A percentile compares a stretch with the other conserved stretches of the same genome.
Evolutionary conservation across 208 protist genomes (phyloP).

Genomic region (Leishmania turanica): DNA sequence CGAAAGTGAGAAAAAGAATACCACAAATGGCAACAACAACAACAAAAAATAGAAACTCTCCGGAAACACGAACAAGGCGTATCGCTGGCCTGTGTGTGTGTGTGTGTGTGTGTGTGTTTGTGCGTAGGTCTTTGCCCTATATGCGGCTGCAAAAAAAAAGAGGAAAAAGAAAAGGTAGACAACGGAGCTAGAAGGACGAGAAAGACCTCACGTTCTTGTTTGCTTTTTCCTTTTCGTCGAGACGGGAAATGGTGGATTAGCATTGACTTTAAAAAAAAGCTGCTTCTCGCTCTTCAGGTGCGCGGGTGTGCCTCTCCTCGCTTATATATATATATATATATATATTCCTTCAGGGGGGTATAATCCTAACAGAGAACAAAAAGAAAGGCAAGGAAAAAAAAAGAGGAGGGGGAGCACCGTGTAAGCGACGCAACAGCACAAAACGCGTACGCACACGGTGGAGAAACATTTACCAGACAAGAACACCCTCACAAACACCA

Average conservation of each 20-base stretch:
- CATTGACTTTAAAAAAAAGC: neutral
- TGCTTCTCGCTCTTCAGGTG: neutral
- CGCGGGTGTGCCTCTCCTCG: neutral
- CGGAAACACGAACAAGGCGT: neutral
- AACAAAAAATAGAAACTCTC: neutral
- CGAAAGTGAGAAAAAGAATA: neutral
- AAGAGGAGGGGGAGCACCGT: conserved; percentile 1
- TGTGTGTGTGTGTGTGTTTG: neutral
- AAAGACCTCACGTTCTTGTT: neutral
- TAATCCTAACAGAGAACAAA: neutral
- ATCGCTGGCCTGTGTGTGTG: neutral
- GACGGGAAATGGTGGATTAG: neutral
- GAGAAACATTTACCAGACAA: neutral
- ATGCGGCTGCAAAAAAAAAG: neutral
- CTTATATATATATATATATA: neutral
- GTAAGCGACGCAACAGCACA: neutral
- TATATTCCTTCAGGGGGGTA: neutral
- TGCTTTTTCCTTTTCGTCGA: neutral
- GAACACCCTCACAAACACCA: neutral
- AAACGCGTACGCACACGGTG: neutral
- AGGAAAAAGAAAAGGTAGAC: neutral
- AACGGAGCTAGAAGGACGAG: neutral
- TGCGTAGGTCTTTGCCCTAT: neutral
- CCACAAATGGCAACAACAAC: neutral
- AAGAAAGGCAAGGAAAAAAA: neutral